Percentiles rank a stretch among this genome's conserved stretches.
Evolutionary conservation across 768 basidiomycete genomes (phyloP).

Genomic region (Kwoniella sp.): DNA sequence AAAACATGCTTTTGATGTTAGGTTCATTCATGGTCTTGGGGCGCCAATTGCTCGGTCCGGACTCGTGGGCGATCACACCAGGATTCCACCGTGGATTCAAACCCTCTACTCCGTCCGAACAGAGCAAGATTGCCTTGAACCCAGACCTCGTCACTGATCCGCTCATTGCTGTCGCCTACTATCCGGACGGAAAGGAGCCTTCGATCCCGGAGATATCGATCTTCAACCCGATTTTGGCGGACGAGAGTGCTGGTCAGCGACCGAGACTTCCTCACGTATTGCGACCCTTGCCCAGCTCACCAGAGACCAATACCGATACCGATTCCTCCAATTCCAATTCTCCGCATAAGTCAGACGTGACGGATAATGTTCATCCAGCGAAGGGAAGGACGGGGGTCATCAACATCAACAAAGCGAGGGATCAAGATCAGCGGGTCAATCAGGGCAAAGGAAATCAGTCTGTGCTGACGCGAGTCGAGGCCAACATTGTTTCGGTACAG

Average conservation of each 20-base stretch:
- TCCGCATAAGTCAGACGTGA: too few species aligned
- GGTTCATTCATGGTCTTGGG: constrained; percentile 12
- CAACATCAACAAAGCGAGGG: too few species aligned
- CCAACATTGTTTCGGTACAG: too few species aligned
- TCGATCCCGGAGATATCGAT: constrained; percentile 8
- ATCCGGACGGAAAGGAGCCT: background rate
- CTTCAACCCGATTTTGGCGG: constrained; percentile 16
- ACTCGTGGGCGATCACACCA: constrained; percentile 5
- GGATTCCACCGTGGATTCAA: constrained; percentile 12
- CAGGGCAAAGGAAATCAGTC: too few species aligned
- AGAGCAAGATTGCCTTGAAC: background rate
- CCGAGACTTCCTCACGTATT: background rate
- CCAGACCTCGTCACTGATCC: constrained; percentile 12
- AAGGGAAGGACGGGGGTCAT: too few species aligned
- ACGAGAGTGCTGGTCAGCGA: background rate
- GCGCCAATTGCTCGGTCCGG: background rate
- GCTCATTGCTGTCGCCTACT: constrained; percentile 5
- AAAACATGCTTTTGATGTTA: background rate
- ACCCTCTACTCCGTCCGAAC: background rate
- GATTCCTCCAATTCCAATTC: too few species aligned
- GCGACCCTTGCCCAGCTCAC: background rate
- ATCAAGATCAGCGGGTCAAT: too few species aligned
- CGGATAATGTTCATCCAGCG: too few species aligned
- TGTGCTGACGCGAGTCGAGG: too few species aligned
- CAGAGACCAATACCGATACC: too few species aligned